These are phyloP conservation scores for Ceratopteris richardii DNA, from an alignment of 75 land plant species.

Conservation along the genomic window DNA sequence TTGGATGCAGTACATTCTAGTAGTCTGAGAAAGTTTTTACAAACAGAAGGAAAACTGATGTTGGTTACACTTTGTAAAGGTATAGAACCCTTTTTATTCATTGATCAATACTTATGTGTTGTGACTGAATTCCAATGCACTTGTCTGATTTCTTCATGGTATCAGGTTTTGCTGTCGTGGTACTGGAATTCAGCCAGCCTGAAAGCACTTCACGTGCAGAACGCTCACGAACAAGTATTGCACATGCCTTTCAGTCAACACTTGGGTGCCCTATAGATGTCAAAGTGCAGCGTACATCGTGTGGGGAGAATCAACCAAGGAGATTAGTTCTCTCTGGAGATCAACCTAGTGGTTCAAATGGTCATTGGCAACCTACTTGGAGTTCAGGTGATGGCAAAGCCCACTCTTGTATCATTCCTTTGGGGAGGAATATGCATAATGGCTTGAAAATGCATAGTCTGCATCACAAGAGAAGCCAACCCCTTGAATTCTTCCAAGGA, in stretches of 20 bases:
- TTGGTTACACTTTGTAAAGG: slow-evolving; percentile 37
- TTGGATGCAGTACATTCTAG: slow-evolving; percentile 35
- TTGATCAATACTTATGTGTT: background rate
- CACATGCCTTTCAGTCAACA: slow-evolving; percentile 71
- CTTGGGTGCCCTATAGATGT: slow-evolving; percentile 58
- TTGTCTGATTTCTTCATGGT: background rate
- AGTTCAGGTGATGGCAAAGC: slow-evolving; percentile 6
- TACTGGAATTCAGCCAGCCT: slow-evolving; percentile 49
- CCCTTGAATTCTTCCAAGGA: background rate
- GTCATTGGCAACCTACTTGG: background rate
- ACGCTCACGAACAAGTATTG: slow-evolving; percentile 47
- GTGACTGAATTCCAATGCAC: background rate
- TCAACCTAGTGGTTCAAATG: slow-evolving; percentile 11
- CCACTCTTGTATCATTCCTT: background rate
- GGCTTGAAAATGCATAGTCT: background rate
- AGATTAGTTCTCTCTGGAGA: slow-evolving; percentile 10
- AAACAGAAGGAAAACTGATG: slow-evolving; percentile 53
- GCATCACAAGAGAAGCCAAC: background rate
- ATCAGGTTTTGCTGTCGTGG: slow-evolving; percentile 20
- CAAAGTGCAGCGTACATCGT: slow-evolving; percentile 23
- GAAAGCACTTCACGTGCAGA: slow-evolving; percentile 54
- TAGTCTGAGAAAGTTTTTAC: slow-evolving; percentile 46
- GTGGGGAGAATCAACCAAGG: slow-evolving; percentile 15
- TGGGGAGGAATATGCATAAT: background rate
- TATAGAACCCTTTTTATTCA: background rate